Evolutionary conservation across 192 early-diverging fungal species (phyloP).

Genomic region (Rhizophlyctis rosea): DNA sequence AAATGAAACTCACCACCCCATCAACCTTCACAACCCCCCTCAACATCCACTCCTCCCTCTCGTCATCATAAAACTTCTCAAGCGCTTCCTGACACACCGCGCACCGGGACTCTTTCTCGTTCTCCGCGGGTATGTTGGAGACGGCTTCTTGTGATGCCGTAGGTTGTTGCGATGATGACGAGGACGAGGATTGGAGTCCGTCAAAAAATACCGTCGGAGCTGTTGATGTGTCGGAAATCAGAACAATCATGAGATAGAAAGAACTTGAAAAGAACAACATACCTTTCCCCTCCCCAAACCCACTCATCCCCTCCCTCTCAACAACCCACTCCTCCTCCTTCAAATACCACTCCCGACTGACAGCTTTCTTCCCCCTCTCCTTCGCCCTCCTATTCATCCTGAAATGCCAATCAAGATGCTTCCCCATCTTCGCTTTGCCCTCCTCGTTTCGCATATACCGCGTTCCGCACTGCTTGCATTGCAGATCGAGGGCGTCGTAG

Average conservation of each 20-base stretch:
- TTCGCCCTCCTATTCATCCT: slow-evolving; percentile 85
- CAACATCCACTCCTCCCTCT: slow-evolving; percentile 60
- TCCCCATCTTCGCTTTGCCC: slow-evolving; percentile 71
- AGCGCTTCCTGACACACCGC: slow-evolving; percentile 49
- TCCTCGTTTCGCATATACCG: slow-evolving; percentile 63
- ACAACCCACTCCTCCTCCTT: slow-evolving; percentile 54
- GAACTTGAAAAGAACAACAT: not conserved
- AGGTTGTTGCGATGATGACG: not conserved
- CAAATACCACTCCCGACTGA: slow-evolving; percentile 87
- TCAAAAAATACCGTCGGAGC: slow-evolving; percentile 40
- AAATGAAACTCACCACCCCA: slow-evolving; percentile 20
- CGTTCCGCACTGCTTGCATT: slow-evolving; percentile 93
- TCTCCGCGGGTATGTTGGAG: slow-evolving; percentile 33
- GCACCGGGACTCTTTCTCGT: slow-evolving; percentile 34
- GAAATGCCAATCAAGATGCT: slow-evolving; percentile 96
- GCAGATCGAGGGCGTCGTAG: slow-evolving; percentile 71
- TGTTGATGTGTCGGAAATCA: slow-evolving; percentile 18
- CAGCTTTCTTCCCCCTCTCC: slow-evolving; percentile 77
- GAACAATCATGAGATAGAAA: slow-evolving; percentile 1
- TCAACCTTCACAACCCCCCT: slow-evolving; percentile 32
- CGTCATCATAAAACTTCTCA: slow-evolving; percentile 57
- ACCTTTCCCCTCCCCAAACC: slow-evolving; percentile 28
- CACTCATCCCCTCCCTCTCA: slow-evolving; percentile 36
- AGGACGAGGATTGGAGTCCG: not conserved
- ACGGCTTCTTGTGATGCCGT: slow-evolving; percentile 15